These are phyloP conservation scores for Bipolaris oryzae DNA, from an alignment of 2,329 filamentous ascomycete species.

Conservation along the genomic window DNA sequence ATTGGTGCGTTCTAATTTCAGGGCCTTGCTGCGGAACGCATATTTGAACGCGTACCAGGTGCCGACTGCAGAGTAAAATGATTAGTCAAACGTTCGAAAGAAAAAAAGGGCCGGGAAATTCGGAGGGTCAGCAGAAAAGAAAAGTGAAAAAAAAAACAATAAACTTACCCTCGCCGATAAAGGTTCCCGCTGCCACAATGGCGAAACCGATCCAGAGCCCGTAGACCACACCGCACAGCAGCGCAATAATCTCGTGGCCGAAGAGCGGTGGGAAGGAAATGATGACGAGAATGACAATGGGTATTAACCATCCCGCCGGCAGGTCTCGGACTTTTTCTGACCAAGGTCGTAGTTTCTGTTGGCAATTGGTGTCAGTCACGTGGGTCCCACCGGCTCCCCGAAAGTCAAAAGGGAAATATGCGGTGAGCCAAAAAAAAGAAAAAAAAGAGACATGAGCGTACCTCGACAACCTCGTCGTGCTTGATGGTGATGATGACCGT, in stretches of 20 bases:
- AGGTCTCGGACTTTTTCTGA: constrained; percentile 44
- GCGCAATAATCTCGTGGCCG: constrained; percentile 42
- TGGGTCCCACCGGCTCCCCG: neutral
- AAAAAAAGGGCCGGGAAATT: too few species aligned
- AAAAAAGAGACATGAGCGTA: constrained; percentile 21
- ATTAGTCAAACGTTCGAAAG: constrained; percentile 13
- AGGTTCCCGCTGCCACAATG: constrained; percentile 43
- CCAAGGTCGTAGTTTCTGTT: constrained; percentile 42
- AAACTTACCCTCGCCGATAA: constrained; percentile 42
- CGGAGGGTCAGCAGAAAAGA: too few species aligned
- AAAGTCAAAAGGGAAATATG: neutral
- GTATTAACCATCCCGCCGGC: constrained; percentile 45
- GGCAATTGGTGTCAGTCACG: constrained; percentile 13
- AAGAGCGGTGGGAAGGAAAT: constrained; percentile 46
- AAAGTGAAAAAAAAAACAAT: too few species aligned
- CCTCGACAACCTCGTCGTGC: constrained; percentile 42
- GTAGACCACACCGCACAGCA: constrained; percentile 45
- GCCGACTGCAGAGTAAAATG: constrained; percentile 27
- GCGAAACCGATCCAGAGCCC: constrained; percentile 45
- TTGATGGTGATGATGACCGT: constrained; percentile 39
- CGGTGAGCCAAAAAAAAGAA: neutral
- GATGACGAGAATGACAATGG: constrained; percentile 41
- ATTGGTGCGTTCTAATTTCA: constrained; percentile 44
- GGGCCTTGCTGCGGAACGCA: constrained; percentile 36
- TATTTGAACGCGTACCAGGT: constrained; percentile 47